Conservation (phyloP, 306 rosid species). For the Amphicarpaea edgeworthii region DNA sequence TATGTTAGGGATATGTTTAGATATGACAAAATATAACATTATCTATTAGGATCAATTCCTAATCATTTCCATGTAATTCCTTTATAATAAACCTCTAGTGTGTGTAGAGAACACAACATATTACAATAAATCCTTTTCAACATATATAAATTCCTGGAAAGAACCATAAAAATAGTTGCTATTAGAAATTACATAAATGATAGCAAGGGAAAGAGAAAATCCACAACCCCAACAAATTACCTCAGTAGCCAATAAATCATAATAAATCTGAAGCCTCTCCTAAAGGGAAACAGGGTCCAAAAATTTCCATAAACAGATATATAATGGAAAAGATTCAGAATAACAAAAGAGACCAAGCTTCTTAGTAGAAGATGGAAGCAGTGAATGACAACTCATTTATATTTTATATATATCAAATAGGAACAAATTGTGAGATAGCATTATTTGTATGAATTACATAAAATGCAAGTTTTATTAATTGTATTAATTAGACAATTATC, state of each 20-base stretch:
- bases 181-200: constrained; percentile 23
- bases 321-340: constrained; percentile 34
- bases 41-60: too few relatives aligned
- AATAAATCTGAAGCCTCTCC: constrained; percentile 3
- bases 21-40: too few relatives aligned
- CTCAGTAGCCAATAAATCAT: constrained; percentile 20
- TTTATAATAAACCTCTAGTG: too few relatives aligned
- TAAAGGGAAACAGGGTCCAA: constrained; percentile 15
- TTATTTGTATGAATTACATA: constrained; percentile 21
- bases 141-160: constrained; percentile 41
- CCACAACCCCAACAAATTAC: constrained; percentile 14
- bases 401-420: neutral
- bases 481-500: constrained; percentile 30
- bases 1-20: too few relatives aligned
- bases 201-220: neutral
- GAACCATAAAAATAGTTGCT: constrained; percentile 20
- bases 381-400: neutral
- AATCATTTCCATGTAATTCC: too few relatives aligned
- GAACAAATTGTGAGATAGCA: constrained; percentile 28
- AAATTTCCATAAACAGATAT: constrained; percentile 10
- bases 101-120: too few relatives aligned
- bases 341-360: constrained; percentile 35
- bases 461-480: constrained; percentile 32
- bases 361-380: constrained; percentile 3
- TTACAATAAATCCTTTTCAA: too few relatives aligned